Evolutionary conservation across 768 basidiomycete genomes (phyloP), one percentile per base, ranked within the genome.

Genomic region (Coprinellus micaceus): DNA sequence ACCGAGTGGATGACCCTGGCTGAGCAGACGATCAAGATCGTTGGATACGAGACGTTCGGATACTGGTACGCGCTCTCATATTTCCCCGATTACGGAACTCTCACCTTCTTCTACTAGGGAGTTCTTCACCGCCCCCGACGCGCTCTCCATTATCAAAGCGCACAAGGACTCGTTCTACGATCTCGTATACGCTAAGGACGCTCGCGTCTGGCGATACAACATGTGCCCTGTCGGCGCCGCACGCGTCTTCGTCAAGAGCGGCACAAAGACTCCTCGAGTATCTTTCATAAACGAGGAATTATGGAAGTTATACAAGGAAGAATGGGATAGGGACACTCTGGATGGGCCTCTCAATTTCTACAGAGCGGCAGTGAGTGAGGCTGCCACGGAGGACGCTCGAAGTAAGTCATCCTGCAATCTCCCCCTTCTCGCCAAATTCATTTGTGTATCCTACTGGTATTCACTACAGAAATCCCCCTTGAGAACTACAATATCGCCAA

Each of bases 1-100:
- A n/a, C n/a, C n/a, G n/a, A 24, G 7, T 24, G 39, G 67, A 63
- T 9, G 30, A 30, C 2, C 54, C 59, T 1, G 52, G 56, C n/a
- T 33, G 10, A 11, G 7, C n/a, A 48, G 46, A 50, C 22, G 5
- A 25, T 36, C 11, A 25, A 40, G 33, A 15, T 24, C n/a, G 17
- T 56, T n/a, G 54, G 54, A 15, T 56, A 56, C 28, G 24, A 49
- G 21, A 50, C 10, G 46, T 24, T 48, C 29, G 54, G 54, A 2
- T 56, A 56, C 37, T 56, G 54, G 54, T 56, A 21, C 37, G 45
- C 28, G 25, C 4, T 13, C 15, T 24, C 5, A 12, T 33, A 30
- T 11, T 13, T 25, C 17, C 22, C 15, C n/a, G 21, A 11, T 5
- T 24, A 2, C 44, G 10, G 21, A 7, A 9, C 17, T 41, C 4